These are phyloP conservation scores for Naganishia randhawae DNA, from an alignment of 768 basidiomycete genomes.

Conservation along the genomic window DNA sequence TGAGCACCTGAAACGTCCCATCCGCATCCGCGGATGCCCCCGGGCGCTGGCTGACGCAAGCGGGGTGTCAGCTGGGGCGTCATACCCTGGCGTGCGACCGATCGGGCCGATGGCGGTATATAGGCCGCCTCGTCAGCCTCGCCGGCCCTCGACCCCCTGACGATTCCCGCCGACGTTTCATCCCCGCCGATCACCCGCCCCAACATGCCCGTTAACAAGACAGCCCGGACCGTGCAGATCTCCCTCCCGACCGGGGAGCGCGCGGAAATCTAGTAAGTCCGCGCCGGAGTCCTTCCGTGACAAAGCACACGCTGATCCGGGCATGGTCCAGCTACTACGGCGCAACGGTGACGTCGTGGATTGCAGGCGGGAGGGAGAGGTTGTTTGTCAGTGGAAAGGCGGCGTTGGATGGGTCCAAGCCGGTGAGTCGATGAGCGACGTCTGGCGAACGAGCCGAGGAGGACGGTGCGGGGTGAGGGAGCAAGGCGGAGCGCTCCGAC, in stretches of 20 bases:
- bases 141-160: too few species aligned
- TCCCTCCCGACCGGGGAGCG: slow-evolving; percentile 25
- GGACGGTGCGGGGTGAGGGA: too few species aligned
- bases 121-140: too few species aligned
- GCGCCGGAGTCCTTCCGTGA: background rate
- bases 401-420: slow-evolving; percentile 71
- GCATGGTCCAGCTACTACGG: slow-evolving; percentile 71
- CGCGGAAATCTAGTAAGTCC: slow-evolving; percentile 29
- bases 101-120: background rate
- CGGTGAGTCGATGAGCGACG: slow-evolving; percentile 56
- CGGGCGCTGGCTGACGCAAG: background rate
- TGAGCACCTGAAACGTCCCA: background rate
- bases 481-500: too few species aligned
- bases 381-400: slow-evolving; percentile 81
- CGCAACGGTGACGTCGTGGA: slow-evolving; percentile 85
- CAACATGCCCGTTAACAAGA: slow-evolving; percentile 28
- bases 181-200: background rate
- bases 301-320: too few species aligned
- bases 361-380: slow-evolving; percentile 59
- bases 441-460: too few species aligned
- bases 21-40: background rate
- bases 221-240: slow-evolving; percentile 23
- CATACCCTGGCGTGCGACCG: background rate
- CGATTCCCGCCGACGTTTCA: too few species aligned
- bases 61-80: slow-evolving; percentile 2